A percentile compares a stretch with the other conserved stretches of the same genome.
phyloP scores from a whole-genome alignment of 257 asterid species.

The Verbena officinalis region DNA sequence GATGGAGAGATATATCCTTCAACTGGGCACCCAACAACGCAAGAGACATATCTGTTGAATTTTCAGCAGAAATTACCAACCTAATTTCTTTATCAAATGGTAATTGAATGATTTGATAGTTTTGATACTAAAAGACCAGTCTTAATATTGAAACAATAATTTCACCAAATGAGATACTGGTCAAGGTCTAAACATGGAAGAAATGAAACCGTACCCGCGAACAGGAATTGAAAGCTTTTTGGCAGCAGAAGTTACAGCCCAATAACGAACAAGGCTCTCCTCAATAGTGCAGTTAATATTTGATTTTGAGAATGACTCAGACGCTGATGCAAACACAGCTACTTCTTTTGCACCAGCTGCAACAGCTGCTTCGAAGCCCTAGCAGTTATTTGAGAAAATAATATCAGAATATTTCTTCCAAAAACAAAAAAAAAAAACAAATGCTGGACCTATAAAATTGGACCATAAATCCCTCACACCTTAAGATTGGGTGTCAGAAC shows the following conservation, averaged over 20 bases:
- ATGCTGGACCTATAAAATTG: neutral
- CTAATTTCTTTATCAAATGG: slow-evolving; percentile 13
- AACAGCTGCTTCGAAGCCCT: slow-evolving; percentile 95
- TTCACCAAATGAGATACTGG: neutral
- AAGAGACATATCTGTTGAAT: slow-evolving; percentile 72
- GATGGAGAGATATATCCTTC: slow-evolving; percentile 81
- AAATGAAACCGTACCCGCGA: slow-evolving; percentile 67
- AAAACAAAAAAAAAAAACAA: neutral
- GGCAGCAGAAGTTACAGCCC: slow-evolving; percentile 79
- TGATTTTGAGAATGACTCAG: slow-evolving; percentile 90
- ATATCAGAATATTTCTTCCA: slow-evolving; percentile 13
- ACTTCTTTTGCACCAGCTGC: slow-evolving; percentile 96
- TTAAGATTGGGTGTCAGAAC: slow-evolving; percentile 89
- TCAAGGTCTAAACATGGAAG: neutral
- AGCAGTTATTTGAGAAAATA: slow-evolving; percentile 11
- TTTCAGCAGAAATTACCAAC: slow-evolving; percentile 21
- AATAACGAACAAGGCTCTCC: slow-evolving; percentile 84
- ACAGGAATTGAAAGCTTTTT: slow-evolving; percentile 79
- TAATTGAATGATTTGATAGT: neutral
- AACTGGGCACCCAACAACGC: slow-evolving; percentile 87
- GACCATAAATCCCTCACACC: slow-evolving; percentile 40
- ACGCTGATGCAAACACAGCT: slow-evolving; percentile 94
- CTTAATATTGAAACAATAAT: too few species aligned
- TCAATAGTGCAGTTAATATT: slow-evolving; percentile 92
- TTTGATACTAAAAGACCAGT: too few species aligned